A percentile compares a stretch with the other conserved stretches of the same genome.
These are phyloP conservation scores for Oxalis stricta DNA, from an alignment of 441 rosid genomes.

Conservation along the genomic window DNA sequence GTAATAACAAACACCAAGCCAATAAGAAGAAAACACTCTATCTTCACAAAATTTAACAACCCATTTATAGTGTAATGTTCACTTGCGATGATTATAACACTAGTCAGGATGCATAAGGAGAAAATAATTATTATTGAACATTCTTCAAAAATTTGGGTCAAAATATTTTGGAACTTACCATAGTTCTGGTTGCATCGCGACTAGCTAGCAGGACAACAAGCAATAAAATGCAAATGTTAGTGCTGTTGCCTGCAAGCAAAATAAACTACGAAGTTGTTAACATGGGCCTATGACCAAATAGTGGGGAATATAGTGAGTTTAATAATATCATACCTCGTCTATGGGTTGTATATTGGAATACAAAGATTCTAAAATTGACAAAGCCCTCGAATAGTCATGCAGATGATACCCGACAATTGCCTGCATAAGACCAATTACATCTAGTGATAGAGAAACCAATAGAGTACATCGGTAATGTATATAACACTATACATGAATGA, in stretches of 20 bases:
- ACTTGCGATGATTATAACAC: too few relatives aligned
- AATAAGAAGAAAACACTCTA: too few relatives aligned
- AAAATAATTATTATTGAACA: background rate
- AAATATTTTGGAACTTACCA: constrained; percentile 36
- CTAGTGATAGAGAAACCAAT: constrained; percentile 16
- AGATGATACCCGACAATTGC: constrained; percentile 94
- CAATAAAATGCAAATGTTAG: constrained; percentile 75
- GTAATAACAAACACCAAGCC: too few relatives aligned
- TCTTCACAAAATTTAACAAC: too few relatives aligned
- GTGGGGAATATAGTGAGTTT: background rate
- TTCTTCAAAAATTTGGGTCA: background rate
- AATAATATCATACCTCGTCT: constrained; percentile 62
- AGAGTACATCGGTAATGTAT: too few relatives aligned
- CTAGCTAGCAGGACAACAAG: constrained; percentile 83
- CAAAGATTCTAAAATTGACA: constrained; percentile 70
- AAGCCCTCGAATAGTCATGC: constrained; percentile 65
- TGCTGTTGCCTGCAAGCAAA: constrained; percentile 59
- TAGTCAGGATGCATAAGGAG: too few relatives aligned
- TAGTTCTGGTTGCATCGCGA: constrained; percentile 59
- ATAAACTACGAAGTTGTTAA: constrained; percentile 14
- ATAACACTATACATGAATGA: constrained; percentile 1
- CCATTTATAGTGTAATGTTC: too few relatives aligned
- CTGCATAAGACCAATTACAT: constrained; percentile 23
- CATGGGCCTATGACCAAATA: background rate
- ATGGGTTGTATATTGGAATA: constrained; percentile 67